Percentiles rank a stretch among this genome's conserved stretches.
Conservation (phyloP, 495 filamentous ascomycete species). For the Lasiosphaeriaceae sp. region DNA sequence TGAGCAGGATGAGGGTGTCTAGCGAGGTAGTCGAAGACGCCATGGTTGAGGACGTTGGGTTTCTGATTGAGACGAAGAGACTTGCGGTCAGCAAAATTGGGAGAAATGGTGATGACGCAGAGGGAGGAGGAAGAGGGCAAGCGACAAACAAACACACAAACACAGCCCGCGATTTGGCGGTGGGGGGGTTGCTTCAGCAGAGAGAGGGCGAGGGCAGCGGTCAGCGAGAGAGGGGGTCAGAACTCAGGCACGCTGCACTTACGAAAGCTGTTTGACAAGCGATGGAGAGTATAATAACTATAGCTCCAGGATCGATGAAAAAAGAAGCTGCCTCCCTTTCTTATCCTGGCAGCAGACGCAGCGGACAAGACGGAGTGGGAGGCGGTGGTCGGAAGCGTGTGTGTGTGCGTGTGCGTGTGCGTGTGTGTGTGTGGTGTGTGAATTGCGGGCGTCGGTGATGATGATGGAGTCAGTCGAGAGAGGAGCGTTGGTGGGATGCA, state of each 20-base stretch:
- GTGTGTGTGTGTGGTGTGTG: neutral
- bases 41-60: conserved; percentile 33
- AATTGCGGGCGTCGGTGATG: conserved; percentile 1
- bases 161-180: neutral
- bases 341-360: conserved; percentile 4
- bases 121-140: neutral
- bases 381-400: neutral
- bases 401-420: too few species aligned
- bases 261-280: neutral
- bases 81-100: neutral
- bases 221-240: neutral
- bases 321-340: conserved; percentile 5
- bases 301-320: neutral
- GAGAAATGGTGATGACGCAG: neutral
- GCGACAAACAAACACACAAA: neutral
- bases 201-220: neutral
- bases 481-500: conserved; percentile 6
- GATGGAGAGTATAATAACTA: neutral
- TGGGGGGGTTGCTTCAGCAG: neutral
- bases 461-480: neutral
- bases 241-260: neutral
- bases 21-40: conserved; percentile 52
- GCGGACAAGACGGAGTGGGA: neutral
- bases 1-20: conserved; percentile 80
- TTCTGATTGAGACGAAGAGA: neutral